A percentile compares a stretch with the other conserved stretches of the same genome.
Evolutionary conservation across 2,329 filamentous ascomycete species (phyloP).

Genomic region (Penicillium sclerotigenum): DNA sequence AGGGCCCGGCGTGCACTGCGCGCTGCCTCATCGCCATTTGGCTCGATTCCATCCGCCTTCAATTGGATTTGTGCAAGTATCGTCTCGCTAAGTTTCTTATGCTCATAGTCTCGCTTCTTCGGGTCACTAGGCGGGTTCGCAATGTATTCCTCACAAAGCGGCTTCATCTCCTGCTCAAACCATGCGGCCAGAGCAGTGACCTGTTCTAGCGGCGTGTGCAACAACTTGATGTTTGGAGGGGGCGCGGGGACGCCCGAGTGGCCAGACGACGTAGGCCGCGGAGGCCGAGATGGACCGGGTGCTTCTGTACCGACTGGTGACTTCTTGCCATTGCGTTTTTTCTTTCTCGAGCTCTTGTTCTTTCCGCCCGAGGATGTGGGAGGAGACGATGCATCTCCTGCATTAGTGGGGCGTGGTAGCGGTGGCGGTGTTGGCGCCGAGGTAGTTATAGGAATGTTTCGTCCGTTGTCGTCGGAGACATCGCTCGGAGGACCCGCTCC

Average conservation of each 20-base stretch:
- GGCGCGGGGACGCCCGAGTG: slow-evolving; percentile 25
- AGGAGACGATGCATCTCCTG: slow-evolving; percentile 20
- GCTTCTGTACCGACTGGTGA: background rate
- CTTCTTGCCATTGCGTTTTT: slow-evolving; percentile 28
- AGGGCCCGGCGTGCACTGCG: slow-evolving; percentile 49
- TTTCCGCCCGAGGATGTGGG: slow-evolving; percentile 10
- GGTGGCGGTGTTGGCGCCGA: background rate
- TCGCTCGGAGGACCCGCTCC: slow-evolving; percentile 34
- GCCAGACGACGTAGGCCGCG: slow-evolving; percentile 12
- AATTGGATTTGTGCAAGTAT: slow-evolving; percentile 44
- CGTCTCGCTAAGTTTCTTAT: slow-evolving; percentile 45
- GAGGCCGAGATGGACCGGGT: slow-evolving; percentile 21
- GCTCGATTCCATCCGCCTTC: slow-evolving; percentile 69
- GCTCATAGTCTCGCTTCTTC: slow-evolving; percentile 43
- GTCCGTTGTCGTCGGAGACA: slow-evolving; percentile 26
- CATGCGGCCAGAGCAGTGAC: slow-evolving; percentile 38
- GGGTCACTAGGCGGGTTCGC: slow-evolving; percentile 39
- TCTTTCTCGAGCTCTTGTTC: slow-evolving; percentile 25
- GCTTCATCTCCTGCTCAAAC: slow-evolving; percentile 38
- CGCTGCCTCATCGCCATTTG: slow-evolving; percentile 62
- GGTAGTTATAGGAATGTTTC: slow-evolving; percentile 1
- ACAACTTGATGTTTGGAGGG: slow-evolving; percentile 35
- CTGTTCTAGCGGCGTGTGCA: slow-evolving; percentile 38
- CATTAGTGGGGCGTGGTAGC: slow-evolving; percentile 15
- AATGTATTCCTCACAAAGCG: slow-evolving; percentile 40